Base-by-base conservation (phyloP, 306 rosid species). In the Fragaria vesca region DNA sequence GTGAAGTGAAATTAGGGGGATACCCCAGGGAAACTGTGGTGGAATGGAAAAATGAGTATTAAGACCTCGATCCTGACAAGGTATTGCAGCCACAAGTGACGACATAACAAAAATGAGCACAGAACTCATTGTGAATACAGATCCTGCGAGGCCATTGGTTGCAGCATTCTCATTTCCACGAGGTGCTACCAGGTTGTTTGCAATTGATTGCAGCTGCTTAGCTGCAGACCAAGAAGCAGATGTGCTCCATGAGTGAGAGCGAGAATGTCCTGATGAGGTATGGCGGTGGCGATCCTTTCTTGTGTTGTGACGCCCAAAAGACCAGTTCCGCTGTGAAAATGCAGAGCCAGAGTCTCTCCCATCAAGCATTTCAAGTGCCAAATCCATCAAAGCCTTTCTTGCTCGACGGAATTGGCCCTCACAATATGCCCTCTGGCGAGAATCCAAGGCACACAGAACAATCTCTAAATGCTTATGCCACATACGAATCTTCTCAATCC, bases 241-340 rank as follows among this genome's bases (percentile, higher is more conserved):
- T 24, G 90, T 90, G n/a, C 96, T 92, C 97, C 98, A 95, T 0
- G 98, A 95, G 74, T 82, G 97, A 21, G 98, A 95, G n/a, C 98
- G 92, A 62, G 93, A 88, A 88, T 95, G 98, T 66, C 90, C 89
- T 3, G 90, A 83, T 36, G 78, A 71, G 13, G 66, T 72, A 12
- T 51, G 67, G 34, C 74, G 75, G 17, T 73, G 85, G n/a, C 36
- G 68, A 81, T 87, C 94, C 88, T 85, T 90, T 86, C 86, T 75
- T 3, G 88, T 50, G 76, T 87, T 86, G 80, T 90, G 89, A 6
- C 93, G 83, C 63, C 97, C 97, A 43, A 90, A 92, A 48, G 97
- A 92, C 52, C 96, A 80, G 78, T 92, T 89, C 32, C 93, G 82
- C 4, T 92, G 87, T 12, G 97, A 90, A 54, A 90, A 77, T 15